Percentiles rank a stretch among this genome's conserved stretches.
Conservation (phyloP, 2,329 filamentous ascomycete species). For the Penicillium sclerotigenum region DNA sequence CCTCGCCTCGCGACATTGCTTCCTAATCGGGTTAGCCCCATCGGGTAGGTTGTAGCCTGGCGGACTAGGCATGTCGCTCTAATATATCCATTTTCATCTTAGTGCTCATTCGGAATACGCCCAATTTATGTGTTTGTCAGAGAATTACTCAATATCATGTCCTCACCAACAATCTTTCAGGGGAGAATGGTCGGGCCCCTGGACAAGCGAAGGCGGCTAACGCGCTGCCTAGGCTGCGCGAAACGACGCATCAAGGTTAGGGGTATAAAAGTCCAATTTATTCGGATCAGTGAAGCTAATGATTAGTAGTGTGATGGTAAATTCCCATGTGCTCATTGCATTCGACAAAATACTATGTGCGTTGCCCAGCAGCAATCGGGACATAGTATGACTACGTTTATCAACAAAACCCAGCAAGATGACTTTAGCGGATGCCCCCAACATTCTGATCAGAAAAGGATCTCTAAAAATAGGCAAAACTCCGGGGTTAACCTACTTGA, state of each 20-base stretch:
- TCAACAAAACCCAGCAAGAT: neutral
- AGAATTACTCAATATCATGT: neutral
- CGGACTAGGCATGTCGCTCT: neutral
- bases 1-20: neutral
- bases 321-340: neutral
- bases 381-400: neutral
- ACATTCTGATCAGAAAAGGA: neutral
- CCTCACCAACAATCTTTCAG: neutral
- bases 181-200: conserved; percentile 3
- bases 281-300: neutral
- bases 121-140: neutral
- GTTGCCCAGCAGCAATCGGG: neutral
- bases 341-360: neutral
- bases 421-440: neutral
- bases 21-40: neutral
- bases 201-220: conserved; percentile 6
- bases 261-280: neutral
- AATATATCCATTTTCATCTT: neutral
- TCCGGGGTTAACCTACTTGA: neutral
- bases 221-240: conserved; percentile 3
- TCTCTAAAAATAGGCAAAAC: no score
- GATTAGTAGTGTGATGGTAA: neutral
- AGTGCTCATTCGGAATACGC: neutral
- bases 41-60: neutral
- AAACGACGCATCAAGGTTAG: conserved; percentile 7